Evolutionary conservation across 2,329 filamentous ascomycete species (phyloP), one percentile per base, ranked within the genome.

Genomic region (Colletotrichum plurivorum): DNA sequence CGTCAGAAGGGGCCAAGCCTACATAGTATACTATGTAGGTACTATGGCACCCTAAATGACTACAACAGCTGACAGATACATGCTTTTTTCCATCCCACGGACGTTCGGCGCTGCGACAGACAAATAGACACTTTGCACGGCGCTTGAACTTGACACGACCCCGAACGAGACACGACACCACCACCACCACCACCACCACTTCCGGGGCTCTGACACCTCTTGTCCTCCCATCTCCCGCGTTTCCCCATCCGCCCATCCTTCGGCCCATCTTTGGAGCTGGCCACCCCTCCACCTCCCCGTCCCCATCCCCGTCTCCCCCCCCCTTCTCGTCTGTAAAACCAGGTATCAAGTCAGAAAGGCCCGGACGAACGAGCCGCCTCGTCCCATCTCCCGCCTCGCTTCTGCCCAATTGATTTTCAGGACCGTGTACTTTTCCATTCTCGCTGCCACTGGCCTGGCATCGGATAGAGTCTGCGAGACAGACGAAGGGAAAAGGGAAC

Each of bases 291-390:
- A n/a, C 43, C n/a, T 39, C 60, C 22, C 25, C 39, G 18, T 15
- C 15, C 41, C 43, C 41, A 20, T 18, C 41, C 25, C 27, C 25
- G 22, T 25, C 18, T 45, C 22, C 52, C 7, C 52, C 7, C 41
- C 49, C n/a, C 41, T 56, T 63, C 54, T 61, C 43, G 22, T 51
- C 46, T 67, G 46, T 31, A 20, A 63, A 52, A 20, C 57, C 27
- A 36, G 63, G 63, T 58, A 62, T 68, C 64, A 58, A 68, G n/a
- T 63, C 45, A 60, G 36, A 64, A 52, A 65, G 41, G 39, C 52
- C 57, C 52, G 67, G 62, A 67, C 62, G 67, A 69, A 69, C 67
- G 53, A 57, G 41, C 41, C 66, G 31, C 63, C 31, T 67, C 67
- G 56, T 66, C 67, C 62, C 55, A 57, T 67, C 55, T 69, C 57